These are phyloP conservation scores for Leccinum fallax DNA, from an alignment of 1,284 basidiomycete species.

Conservation along the genomic window DNA sequence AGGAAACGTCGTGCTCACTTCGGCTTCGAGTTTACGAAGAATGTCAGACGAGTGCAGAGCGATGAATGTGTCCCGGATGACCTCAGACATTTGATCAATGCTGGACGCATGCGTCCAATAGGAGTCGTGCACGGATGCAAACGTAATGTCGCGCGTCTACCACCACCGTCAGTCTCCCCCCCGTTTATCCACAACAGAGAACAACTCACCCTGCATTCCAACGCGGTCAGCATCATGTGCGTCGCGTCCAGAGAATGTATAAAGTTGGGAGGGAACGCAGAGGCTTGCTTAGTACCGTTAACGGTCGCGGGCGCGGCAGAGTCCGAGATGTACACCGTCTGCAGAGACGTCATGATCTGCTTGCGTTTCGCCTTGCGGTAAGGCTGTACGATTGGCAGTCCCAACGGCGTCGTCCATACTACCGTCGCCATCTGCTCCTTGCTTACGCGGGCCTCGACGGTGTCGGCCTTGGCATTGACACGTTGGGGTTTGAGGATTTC, in stretches of 20 bases:
- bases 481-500: conserved; percentile 43
- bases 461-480: conserved; percentile 12
- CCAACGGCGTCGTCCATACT: conserved; percentile 95
- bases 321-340: conserved; percentile 93
- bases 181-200: background rate
- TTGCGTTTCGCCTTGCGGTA: conserved; percentile 87
- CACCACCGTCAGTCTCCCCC: conserved; percentile 9
- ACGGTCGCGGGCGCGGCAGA: conserved; percentile 83
- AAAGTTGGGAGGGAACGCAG: conserved; percentile 99
- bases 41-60: conserved; percentile 89
- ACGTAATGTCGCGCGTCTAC: conserved; percentile 73
- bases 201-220: conserved; percentile 75
- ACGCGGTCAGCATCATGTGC: conserved; percentile 98
- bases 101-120: conserved; percentile 97
- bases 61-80: conserved; percentile 94
- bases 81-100: conserved; percentile 88
- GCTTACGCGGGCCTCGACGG: conserved; percentile 47
- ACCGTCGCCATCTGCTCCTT: conserved; percentile 96
- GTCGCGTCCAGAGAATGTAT: conserved; percentile 98
- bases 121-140: conserved; percentile 97
- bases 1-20: conserved; percentile 47
- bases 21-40: conserved; percentile 58
- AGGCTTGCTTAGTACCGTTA: conserved; percentile 86
- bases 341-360: conserved; percentile 85
- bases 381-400: conserved; percentile 94